Evolutionary conservation across 108 stramenopile genomes (phyloP).

Genomic region (Conticribra guillardii): DNA sequence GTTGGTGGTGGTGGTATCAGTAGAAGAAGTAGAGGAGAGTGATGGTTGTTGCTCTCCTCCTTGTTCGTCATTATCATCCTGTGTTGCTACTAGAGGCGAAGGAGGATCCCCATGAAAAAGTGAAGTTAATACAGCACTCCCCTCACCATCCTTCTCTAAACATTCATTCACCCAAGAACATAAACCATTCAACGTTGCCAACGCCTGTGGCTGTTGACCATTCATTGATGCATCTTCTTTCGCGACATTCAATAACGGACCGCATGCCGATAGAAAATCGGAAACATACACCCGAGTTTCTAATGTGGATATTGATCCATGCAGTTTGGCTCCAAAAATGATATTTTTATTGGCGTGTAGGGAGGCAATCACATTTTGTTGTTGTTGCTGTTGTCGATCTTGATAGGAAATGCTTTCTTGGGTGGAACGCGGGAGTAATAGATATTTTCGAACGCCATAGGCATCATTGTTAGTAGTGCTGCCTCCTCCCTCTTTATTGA

Average conservation of each 20-base stretch:
- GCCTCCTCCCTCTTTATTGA: too few species aligned
- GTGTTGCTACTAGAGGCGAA: neutral
- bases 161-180: slow-evolving; percentile 63
- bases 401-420: too few species aligned
- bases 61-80: too few species aligned
- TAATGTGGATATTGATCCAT: slow-evolving; percentile 4
- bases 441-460: slow-evolving; percentile 37
- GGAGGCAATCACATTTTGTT: slow-evolving; percentile 39
- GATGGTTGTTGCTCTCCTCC: too few species aligned
- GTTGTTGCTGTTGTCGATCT: neutral
- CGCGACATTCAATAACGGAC: slow-evolving; percentile 61
- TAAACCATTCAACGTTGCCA: slow-evolving; percentile 71
- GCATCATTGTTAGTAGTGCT: too few species aligned
- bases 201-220: slow-evolving; percentile 81
- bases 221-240: slow-evolving; percentile 66
- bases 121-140: slow-evolving; percentile 27
- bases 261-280: slow-evolving; percentile 50
- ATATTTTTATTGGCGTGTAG: slow-evolving; percentile 69
- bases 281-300: neutral
- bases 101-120: slow-evolving; percentile 26
- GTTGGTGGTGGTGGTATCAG: neutral
- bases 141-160: slow-evolving; percentile 44
- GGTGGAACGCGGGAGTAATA: slow-evolving; percentile 33
- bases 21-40: too few species aligned
- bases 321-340: slow-evolving; percentile 64